These are phyloP conservation scores for Cryptococcus sp. DNA, from an alignment of 1,284 basidiomycete genomes.

Conservation along the genomic window DNA sequence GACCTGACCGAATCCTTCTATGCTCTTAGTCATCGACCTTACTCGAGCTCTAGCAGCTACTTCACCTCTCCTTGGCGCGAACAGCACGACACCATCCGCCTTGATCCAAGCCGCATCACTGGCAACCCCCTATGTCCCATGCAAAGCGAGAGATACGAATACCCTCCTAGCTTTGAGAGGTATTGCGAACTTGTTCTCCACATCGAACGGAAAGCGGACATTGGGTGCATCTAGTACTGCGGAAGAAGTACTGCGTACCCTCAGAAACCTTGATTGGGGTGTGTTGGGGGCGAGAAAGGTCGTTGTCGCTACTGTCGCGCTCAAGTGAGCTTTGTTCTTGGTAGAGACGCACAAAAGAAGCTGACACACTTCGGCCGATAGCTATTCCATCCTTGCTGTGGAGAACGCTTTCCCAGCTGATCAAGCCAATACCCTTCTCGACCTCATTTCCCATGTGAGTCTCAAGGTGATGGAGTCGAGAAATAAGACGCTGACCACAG, in stretches of 20 bases:
- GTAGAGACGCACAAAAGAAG: neutral
- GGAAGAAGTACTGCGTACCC: slow-evolving; percentile 58
- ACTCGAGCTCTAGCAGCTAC: slow-evolving; percentile 73
- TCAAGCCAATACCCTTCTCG: slow-evolving; percentile 29
- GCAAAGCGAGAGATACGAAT: slow-evolving; percentile 79
- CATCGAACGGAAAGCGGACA: slow-evolving; percentile 55
- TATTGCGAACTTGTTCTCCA: slow-evolving; percentile 72
- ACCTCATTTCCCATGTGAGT: slow-evolving; percentile 24
- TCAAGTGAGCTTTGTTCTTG: slow-evolving; percentile 43
- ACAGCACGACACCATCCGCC: slow-evolving; percentile 57
- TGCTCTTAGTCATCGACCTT: slow-evolving; percentile 75
- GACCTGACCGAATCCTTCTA: neutral
- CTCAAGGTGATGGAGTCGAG: neutral
- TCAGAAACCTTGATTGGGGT: slow-evolving; percentile 47
- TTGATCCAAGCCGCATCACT: slow-evolving; percentile 68
- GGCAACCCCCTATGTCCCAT: slow-evolving; percentile 61
- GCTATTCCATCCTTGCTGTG: slow-evolving; percentile 55
- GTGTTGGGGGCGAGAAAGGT: slow-evolving; percentile 37
- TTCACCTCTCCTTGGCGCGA: slow-evolving; percentile 58
- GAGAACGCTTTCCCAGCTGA: slow-evolving; percentile 35
- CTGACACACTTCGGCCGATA: slow-evolving; percentile 20
- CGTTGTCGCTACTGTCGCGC: slow-evolving; percentile 43
- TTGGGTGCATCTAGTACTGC: slow-evolving; percentile 59
- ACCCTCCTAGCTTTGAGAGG: slow-evolving; percentile 79
- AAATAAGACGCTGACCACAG: neutral